phyloP scores from a whole-genome alignment of 768 basidiomycete genomes.

The Amanita pseudoporphyria region DNA sequence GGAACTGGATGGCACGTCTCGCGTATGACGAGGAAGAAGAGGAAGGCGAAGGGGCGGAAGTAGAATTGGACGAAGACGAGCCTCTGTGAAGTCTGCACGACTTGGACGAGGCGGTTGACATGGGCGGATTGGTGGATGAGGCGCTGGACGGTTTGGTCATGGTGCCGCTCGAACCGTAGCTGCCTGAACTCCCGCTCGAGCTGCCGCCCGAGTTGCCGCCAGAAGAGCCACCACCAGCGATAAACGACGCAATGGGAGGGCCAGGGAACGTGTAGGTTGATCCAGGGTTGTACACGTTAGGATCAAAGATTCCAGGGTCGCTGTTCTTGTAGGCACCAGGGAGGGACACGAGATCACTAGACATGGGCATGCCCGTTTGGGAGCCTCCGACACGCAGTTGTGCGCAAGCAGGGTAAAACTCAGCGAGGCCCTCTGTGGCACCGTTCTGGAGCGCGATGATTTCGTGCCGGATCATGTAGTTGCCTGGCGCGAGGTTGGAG shows the following conservation, averaged over 20 bases:
- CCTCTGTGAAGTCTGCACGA: neutral
- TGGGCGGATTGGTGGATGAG: neutral
- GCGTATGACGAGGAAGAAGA: neutral
- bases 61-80: neutral
- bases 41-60: too few species aligned
- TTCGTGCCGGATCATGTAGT: constrained; percentile 72
- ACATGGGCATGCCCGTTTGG: constrained; percentile 35
- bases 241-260: constrained; percentile 35
- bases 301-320: constrained; percentile 53
- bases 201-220: constrained; percentile 5
- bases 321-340: constrained; percentile 69
- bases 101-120: neutral
- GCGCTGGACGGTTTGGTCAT: neutral
- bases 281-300: constrained; percentile 22
- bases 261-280: constrained; percentile 39
- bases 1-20: neutral
- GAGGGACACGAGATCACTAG: constrained; percentile 47
- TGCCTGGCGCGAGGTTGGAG: constrained; percentile 46
- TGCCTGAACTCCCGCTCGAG: too few species aligned
- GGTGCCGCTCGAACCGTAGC: neutral
- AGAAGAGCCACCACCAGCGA: constrained; percentile 11
- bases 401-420: constrained; percentile 73
- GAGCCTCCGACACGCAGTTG: constrained; percentile 48
- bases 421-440: constrained; percentile 47
- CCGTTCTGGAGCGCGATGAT: constrained; percentile 72